These are phyloP conservation scores for Mayamaea pseudoterrestris DNA, from an alignment of 108 stramenopile genomes.

Conservation along the genomic window DNA sequence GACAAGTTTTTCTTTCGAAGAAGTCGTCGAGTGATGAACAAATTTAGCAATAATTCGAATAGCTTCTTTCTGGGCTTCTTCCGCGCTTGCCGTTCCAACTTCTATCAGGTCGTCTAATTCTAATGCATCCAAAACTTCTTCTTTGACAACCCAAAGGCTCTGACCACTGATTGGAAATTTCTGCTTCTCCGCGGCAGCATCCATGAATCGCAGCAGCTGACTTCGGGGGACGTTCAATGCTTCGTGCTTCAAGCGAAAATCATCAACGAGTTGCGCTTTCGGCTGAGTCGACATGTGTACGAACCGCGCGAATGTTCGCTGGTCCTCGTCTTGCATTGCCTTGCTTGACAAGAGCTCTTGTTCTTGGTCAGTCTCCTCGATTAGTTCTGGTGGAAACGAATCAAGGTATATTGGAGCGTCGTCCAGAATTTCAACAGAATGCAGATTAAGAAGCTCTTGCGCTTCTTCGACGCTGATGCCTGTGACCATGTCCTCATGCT, in stretches of 20 bases:
- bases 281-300: too few species aligned
- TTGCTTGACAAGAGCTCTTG: neutral
- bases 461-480: neutral
- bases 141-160: too few species aligned
- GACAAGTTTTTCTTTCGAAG: constrained; percentile 61
- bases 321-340: neutral
- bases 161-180: too few species aligned
- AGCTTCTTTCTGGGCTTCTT: too few species aligned
- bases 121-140: too few species aligned
- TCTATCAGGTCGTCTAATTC: too few species aligned
- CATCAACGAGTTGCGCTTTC: too few species aligned
- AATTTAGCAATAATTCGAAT: constrained; percentile 63
- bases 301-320: neutral
- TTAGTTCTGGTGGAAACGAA: constrained; percentile 39
- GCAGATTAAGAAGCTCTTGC: neutral
- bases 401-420: constrained; percentile 29
- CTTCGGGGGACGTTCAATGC: too few species aligned
- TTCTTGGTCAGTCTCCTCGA: constrained; percentile 7
- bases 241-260: too few species aligned
- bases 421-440: neutral
- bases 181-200: too few species aligned
- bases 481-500: neutral
- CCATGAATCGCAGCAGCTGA: too few species aligned
- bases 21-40: constrained; percentile 53
- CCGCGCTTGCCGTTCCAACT: constrained; percentile 14